Evolutionary conservation across 495 filamentous ascomycete species (phyloP).

Genomic region (Xylaria intraflava): DNA sequence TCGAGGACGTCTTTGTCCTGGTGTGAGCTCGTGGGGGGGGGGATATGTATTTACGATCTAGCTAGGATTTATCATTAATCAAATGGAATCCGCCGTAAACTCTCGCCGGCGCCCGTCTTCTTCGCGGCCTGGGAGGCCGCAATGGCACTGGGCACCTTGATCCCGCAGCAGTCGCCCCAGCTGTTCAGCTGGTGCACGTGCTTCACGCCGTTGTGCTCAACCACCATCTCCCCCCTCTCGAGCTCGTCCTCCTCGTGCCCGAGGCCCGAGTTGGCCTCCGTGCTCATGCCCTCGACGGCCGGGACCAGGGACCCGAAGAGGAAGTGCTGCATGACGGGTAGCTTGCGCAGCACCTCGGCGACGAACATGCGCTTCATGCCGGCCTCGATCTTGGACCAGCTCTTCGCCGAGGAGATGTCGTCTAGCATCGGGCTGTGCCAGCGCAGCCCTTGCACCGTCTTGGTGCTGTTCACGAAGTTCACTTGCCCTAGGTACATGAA

Average conservation of each 20-base stretch:
- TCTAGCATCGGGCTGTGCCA: conserved; percentile 99
- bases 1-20: too few relatives aligned
- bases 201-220: conserved; percentile 59
- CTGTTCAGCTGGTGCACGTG: conserved; percentile 56
- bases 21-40: not conserved
- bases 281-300: conserved; percentile 74
- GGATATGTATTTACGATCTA: not conserved
- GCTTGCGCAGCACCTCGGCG: conserved; percentile 82
- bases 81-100: conserved; percentile 82
- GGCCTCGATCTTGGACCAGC: conserved; percentile 85
- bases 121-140: conserved; percentile 81
- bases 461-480: conserved; percentile 87
- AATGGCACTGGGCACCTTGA: conserved; percentile 91
- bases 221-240: conserved; percentile 49
- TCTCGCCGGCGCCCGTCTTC: conserved; percentile 56
- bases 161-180: conserved; percentile 98
- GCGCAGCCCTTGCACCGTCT: conserved; percentile 88
- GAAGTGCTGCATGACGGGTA: conserved; percentile 98
- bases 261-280: conserved; percentile 40
- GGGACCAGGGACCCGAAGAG: conserved; percentile 80
- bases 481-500: conserved; percentile 91
- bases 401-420: conserved; percentile 88
- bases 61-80: conserved; percentile 45
- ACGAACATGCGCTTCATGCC: conserved; percentile 97
- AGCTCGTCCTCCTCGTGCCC: conserved; percentile 40